Evolutionary conservation across 2,329 filamentous ascomycete genomes (phyloP).

Genomic region (Diplodia corticola): DNA sequence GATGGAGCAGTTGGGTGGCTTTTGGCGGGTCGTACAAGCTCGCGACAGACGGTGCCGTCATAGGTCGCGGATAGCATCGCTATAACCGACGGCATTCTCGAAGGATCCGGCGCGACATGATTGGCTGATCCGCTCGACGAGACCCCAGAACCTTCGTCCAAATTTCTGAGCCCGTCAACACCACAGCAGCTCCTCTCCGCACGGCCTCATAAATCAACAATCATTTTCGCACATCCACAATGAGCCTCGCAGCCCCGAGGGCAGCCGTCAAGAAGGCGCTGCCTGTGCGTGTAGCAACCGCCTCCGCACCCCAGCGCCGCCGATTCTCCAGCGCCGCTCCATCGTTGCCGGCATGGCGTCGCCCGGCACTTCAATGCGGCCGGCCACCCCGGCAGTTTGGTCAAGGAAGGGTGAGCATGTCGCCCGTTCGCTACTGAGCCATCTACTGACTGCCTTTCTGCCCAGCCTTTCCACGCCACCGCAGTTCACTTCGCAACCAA

Average conservation of each 20-base stretch:
- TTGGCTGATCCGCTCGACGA: slow-evolving; percentile 6
- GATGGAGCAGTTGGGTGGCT: background rate
- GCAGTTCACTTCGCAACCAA: slow-evolving; percentile 61
- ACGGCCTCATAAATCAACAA: background rate
- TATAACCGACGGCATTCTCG: slow-evolving; percentile 1
- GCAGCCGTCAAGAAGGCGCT: slow-evolving; percentile 27
- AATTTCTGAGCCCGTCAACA: background rate
- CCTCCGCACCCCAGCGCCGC: slow-evolving; percentile 27
- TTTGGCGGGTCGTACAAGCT: background rate
- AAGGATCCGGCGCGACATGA: background rate
- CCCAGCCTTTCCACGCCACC: slow-evolving; percentile 40
- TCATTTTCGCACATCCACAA: slow-evolving; percentile 25
- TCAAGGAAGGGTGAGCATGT: slow-evolving; percentile 34
- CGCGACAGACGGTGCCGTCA: background rate
- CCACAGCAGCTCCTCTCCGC: background rate
- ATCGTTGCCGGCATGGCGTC: slow-evolving; percentile 18
- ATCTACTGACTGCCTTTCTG: background rate
- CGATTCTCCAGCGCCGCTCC: slow-evolving; percentile 15
- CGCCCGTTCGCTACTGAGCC: background rate
- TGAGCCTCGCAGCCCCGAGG: slow-evolving; percentile 38
- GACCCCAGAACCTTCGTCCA: background rate
- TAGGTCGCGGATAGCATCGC: background rate
- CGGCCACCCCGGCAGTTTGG: slow-evolving; percentile 26
- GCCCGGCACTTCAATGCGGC: background rate
- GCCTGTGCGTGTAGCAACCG: slow-evolving; percentile 31